These are phyloP conservation scores for Xylaria palmicola DNA, from an alignment of 495 filamentous ascomycete species.

Conservation along the genomic window DNA sequence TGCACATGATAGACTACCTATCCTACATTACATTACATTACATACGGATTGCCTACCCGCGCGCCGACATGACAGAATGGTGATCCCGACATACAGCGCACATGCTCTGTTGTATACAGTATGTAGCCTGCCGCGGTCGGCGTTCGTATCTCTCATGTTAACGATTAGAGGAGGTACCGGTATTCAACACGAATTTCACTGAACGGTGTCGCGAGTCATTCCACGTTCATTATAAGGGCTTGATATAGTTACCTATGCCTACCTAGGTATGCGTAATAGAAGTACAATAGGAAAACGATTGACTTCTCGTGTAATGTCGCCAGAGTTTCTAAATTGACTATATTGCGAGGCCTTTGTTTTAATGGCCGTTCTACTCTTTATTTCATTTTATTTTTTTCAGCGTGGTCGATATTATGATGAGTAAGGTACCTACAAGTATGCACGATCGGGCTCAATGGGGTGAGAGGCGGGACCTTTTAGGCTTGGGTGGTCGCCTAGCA, in stretches of 20 bases:
- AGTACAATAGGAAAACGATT: background rate
- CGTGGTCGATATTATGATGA: too few species aligned
- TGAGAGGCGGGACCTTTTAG: too few species aligned
- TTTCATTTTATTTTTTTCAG: too few species aligned
- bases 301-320: background rate
- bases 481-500: constrained; percentile 33
- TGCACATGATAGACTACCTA: background rate
- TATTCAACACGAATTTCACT: background rate
- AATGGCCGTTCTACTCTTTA: too few species aligned
- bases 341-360: too few species aligned
- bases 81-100: background rate
- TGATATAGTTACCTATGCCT: too few species aligned
- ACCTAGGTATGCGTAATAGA: too few species aligned
- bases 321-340: background rate
- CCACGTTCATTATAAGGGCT: background rate
- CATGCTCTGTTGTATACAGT: background rate
- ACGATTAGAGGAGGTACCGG: background rate
- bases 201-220: background rate
- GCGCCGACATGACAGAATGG: background rate
- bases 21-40: background rate
- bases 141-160: background rate
- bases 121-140: background rate
- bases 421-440: too few species aligned
- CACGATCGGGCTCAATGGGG: too few species aligned
- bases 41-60: constrained; percentile 6